Base-by-base conservation (phyloP, 2,329 filamentous ascomycete genomes). In the Pseudogymnoascus sp. region DNA sequence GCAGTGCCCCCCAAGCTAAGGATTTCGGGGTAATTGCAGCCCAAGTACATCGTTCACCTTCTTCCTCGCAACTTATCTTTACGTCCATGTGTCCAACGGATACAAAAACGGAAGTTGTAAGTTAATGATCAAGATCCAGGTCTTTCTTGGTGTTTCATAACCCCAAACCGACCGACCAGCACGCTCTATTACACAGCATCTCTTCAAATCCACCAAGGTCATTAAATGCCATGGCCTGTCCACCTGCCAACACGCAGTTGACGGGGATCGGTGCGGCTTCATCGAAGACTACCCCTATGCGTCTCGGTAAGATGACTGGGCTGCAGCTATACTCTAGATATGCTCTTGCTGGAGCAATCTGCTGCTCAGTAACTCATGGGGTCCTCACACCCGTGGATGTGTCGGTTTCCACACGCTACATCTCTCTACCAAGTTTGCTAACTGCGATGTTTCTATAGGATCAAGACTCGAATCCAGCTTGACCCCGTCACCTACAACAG, bases 331-430 rank as follows among this genome's bases (percentile, higher is more conserved):
- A 97, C 88, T 91, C 91, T 72, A 87, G 91, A 80, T 97, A 97
- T 82, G 93, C 94, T 80, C 90, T 99, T 74, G 92, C 94, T 73
- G 94, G 94, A 81, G 94, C 94, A 72, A 82, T 97, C 83, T 97
- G 94, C 88, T 99, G 94, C 81, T 94, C 92, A 72, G 82, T 97
- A 80, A 99, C 94, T 75, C 94, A 99, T 85, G 94, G 92, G 79
- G 89, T 84, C 75, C 87, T 97, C 73, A 99, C 94, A 71, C 94
- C 94, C 75, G 92, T 99, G 78, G 94, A 99, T 90, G 94, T 99
- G 93, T 97, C 94, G 79, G 93, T 90, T 65, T 63, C 64, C 49
- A 35, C n/a, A 62, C 55, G 5, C 41, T 58, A 41, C 22, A 33
- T 28, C 52, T 22, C 16, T 30, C 33, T 55, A 9, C 16, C 38